phyloP scores from a whole-genome alignment of 2,329 filamentous ascomycete species.

The Xylaria sp. region DNA sequence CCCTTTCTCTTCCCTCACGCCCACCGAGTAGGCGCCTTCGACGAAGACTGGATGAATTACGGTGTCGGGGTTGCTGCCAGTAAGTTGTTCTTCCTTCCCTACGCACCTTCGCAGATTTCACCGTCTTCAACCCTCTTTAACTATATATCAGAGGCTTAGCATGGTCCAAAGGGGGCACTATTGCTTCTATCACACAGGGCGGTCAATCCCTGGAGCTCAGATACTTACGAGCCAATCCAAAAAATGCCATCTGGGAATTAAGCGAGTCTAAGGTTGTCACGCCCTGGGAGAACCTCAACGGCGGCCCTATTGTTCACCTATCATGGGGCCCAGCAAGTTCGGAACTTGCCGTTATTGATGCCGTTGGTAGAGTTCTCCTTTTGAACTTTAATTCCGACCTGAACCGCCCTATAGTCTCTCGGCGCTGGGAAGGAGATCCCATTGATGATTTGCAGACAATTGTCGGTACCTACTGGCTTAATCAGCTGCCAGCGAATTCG shows the following conservation, averaged over 20 bases:
- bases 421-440: conserved; percentile 72
- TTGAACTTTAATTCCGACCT: conserved; percentile 76
- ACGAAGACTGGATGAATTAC: conserved; percentile 79
- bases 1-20: conserved; percentile 62
- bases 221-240: conserved; percentile 74
- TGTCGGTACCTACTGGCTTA: conserved; percentile 90
- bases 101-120: neutral
- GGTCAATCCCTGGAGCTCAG: conserved; percentile 76
- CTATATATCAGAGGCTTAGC: conserved; percentile 71
- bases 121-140: conserved; percentile 36
- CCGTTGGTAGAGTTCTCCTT: conserved; percentile 79
- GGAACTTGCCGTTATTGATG: conserved; percentile 86
- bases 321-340: conserved; percentile 79
- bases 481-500: conserved; percentile 58
- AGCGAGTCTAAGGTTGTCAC: conserved; percentile 74
- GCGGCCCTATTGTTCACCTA: conserved; percentile 79
- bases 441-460: conserved; percentile 80
- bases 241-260: conserved; percentile 78
- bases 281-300: conserved; percentile 70
- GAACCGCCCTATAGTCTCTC: conserved; percentile 73
- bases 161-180: conserved; percentile 88
- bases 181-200: conserved; percentile 81
- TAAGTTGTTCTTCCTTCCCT: conserved; percentile 58
- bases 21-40: conserved; percentile 73
- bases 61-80: conserved; percentile 82